Conservation (phyloP, 768 basidiomycete genomes). For the Kwoniella dendrophila region DNA sequence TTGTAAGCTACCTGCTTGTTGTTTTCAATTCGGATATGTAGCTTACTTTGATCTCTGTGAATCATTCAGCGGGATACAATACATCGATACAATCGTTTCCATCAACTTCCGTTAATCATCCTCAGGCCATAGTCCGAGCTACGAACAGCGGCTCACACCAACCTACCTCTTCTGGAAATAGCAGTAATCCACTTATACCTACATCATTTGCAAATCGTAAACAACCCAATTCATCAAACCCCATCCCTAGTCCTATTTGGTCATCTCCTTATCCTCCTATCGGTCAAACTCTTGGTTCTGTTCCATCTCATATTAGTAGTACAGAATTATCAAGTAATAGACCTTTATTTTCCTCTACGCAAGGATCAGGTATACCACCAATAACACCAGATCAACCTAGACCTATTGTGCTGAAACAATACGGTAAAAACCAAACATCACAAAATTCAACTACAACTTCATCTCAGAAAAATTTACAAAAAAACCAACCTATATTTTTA, state of each 20-base stretch:
- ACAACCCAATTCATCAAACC: constrained; percentile 18
- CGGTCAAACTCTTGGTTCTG: too few species aligned
- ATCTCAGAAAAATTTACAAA: not conserved
- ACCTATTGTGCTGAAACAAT: constrained; percentile 1
- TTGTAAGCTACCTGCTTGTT: not conserved
- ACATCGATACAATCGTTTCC: constrained; percentile 36
- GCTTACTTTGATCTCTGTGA: not conserved
- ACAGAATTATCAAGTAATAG: constrained; percentile 28
- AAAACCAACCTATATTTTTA: not conserved
- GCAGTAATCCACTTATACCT: constrained; percentile 10
- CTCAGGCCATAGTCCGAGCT: not conserved
- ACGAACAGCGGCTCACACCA: not conserved
- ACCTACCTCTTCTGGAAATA: constrained; percentile 5
- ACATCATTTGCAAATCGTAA: constrained; percentile 15
- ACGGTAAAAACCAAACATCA: constrained; percentile 8
- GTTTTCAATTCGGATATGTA: not conserved
- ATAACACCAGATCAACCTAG: constrained; percentile 10
- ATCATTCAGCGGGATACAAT: constrained; percentile 5
- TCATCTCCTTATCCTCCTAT: constrained; percentile 19
- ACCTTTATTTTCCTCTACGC: constrained; percentile 45
- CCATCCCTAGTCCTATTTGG: constrained; percentile 14
- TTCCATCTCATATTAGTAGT: constrained; percentile 17
- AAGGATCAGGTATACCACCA: constrained; percentile 23
- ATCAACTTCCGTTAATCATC: constrained; percentile 9
- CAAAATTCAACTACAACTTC: constrained; percentile 2